Conservation (phyloP, 805 yeast genomes). For the Candida patagonica region DNA sequence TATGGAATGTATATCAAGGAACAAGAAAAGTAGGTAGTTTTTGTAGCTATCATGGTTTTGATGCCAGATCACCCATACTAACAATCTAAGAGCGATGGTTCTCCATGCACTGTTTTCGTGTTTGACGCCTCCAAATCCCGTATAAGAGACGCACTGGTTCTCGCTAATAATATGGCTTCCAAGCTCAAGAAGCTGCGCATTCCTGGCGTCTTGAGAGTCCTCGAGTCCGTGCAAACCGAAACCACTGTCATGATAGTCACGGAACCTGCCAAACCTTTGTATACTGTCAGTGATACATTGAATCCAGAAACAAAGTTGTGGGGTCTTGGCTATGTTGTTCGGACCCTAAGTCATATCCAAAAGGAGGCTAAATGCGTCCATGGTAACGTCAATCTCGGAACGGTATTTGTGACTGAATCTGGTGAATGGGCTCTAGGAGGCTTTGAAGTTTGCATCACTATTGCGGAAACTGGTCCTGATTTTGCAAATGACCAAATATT, state of each 20-base stretch:
- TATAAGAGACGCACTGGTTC: conserved; percentile 26
- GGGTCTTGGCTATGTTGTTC: conserved; percentile 45
- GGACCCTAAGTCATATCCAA: conserved; percentile 49
- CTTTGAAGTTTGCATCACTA: conserved; percentile 53
- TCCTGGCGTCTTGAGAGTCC: conserved; percentile 57
- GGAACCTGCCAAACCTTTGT: conserved; percentile 54
- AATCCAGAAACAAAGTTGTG: conserved; percentile 33
- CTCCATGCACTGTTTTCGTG: conserved; percentile 56
- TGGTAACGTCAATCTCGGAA: conserved; percentile 48
- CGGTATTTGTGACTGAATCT: conserved; percentile 52
- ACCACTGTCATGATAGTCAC: conserved; percentile 49
- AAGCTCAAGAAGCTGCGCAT: conserved; percentile 49
- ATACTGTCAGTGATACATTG: conserved; percentile 27
- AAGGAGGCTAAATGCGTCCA: conserved; percentile 48
- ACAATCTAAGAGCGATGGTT: conserved; percentile 34
- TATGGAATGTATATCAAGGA: conserved; percentile 63
- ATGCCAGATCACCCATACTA: background rate
- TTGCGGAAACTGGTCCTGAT: conserved; percentile 14
- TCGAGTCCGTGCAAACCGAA: conserved; percentile 61
- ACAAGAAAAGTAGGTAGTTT: conserved; percentile 29
- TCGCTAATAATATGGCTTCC: conserved; percentile 38
- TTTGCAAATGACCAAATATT: conserved; percentile 22
- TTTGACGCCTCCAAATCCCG: conserved; percentile 39
- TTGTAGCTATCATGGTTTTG: background rate
- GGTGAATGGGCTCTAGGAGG: conserved; percentile 88